Base-by-base conservation (phyloP, 768 basidiomycete species). In the Cystofilobasidium capitatum region DNA sequence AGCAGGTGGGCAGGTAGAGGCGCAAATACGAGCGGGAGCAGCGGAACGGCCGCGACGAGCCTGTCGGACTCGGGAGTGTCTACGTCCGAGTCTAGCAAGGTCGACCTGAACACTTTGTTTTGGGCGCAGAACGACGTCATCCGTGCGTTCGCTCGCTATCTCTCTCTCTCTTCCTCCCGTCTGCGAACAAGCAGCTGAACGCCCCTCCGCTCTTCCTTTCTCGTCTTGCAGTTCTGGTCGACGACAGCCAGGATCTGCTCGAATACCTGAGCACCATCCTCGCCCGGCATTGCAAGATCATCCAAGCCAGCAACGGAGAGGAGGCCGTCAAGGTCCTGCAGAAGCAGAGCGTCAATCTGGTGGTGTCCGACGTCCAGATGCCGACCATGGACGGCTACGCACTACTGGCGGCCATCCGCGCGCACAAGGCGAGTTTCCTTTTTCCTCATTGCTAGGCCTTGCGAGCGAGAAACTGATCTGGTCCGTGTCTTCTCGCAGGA, bases 51-150 rank as follows among this genome's bases (percentile, higher is more conserved):
- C 9, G 54, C 62, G 51, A 55, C 26, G 36, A 29, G 31, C 24
- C 24, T 22, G 5, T 60, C 58, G 17, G 58, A 60, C 24, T 37
- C 35, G 35, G 58, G 58, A 6, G 37, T 51, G 6, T 10, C 9
- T 8, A 26, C 24, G 6, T 5, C 14, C 49, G 24, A 26, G 12
- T 73, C 72, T 10, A 62, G 72, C 45, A 74, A 73, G 24, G 69
- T 75, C 26, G 78, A 78, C 61, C 71, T 74, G 1, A 65, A 59
- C 10, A 77, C 76, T 0, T 68, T 79, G 7, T 79, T 78, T 66
- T 79, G 78, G 67, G 69, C 74, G 20, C 76, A 74, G 55, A n/a
- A 66, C 13, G 78, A 79, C 62, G 65, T 74, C 0, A 70, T 79
- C n/a, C 70, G n/a, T n/a, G 78, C 12, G 36, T 78, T n/a, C n/a